Percentiles rank a stretch among this genome's conserved stretches.
Conservation (phyloP, 2,329 filamentous ascomycete species). For the Huntiella omanensis region DNA sequence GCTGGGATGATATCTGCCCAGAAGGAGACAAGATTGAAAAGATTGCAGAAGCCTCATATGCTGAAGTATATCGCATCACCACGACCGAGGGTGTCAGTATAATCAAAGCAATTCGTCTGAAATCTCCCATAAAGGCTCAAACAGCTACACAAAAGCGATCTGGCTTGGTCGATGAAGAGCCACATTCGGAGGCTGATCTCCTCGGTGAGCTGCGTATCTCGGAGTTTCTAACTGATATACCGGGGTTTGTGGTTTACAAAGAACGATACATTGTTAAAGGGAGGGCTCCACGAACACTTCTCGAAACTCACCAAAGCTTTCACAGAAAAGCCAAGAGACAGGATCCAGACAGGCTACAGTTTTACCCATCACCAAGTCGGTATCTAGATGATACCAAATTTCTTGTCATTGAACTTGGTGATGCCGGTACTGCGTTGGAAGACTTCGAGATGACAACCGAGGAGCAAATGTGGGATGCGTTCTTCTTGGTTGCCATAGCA, state of each 20-base stretch:
- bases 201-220: conserved; percentile 43
- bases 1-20: conserved; percentile 40
- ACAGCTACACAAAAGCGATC: conserved; percentile 36
- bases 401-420: conserved; percentile 42
- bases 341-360: conserved; percentile 37
- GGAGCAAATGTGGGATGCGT: conserved; percentile 43
- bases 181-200: conserved; percentile 34
- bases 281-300: conserved; percentile 30
- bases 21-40: conserved; percentile 35
- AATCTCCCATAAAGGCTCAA: conserved; percentile 37
- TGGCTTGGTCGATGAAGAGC: conserved; percentile 39
- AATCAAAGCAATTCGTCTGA: conserved; percentile 43
- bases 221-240: conserved; percentile 43
- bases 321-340: conserved; percentile 33
- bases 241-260: conserved; percentile 48
- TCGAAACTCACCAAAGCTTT: conserved; percentile 41
- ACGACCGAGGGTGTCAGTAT: conserved; percentile 42
- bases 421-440: conserved; percentile 41
- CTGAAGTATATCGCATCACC: conserved; percentile 44
- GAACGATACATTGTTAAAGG: conserved; percentile 42
- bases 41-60: conserved; percentile 48
- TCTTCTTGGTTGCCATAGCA: conserved; percentile 40
- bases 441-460: conserved; percentile 31
- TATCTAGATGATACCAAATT: conserved; percentile 40
- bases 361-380: conserved; percentile 41